A percentile compares a stretch with the other conserved stretches of the same genome.
Conservation (phyloP, 208 protist species). For the Acanthamoeba sp. region DNA sequence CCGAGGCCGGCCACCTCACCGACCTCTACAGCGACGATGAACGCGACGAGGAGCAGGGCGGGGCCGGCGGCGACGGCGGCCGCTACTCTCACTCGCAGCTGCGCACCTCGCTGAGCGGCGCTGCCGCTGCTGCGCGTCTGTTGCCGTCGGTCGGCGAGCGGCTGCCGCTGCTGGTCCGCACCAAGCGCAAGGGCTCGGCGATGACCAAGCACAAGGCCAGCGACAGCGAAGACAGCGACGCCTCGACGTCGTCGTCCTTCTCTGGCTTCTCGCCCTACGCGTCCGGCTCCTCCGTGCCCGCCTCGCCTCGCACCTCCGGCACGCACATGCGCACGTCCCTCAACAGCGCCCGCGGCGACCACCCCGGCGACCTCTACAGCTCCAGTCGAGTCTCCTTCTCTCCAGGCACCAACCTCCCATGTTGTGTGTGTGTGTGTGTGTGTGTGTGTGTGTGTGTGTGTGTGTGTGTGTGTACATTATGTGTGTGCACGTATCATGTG, state of each 20-base stretch:
- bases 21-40: slow-evolving; percentile 5
- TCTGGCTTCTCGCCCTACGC: background rate
- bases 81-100: background rate
- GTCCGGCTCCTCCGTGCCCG: background rate
- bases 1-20: background rate
- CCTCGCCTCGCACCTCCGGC: background rate
- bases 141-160: background rate
- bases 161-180: background rate
- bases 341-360: background rate
- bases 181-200: background rate
- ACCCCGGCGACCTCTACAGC: background rate
- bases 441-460: too few relatives aligned
- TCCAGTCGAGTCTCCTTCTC: background rate
- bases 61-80: background rate
- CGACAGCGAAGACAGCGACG: slow-evolving; percentile 31
- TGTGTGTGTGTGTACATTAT: too few relatives aligned
- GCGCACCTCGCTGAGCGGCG: background rate
- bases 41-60: background rate
- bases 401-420: background rate
- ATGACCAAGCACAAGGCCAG: slow-evolving; percentile 13
- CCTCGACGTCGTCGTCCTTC: background rate
- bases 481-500: background rate
- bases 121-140: background rate
- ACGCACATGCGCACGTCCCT: background rate
- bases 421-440: background rate